phyloP scores from a whole-genome alignment of 768 basidiomycete genomes.

The Leccinum rimulosum region DNA sequence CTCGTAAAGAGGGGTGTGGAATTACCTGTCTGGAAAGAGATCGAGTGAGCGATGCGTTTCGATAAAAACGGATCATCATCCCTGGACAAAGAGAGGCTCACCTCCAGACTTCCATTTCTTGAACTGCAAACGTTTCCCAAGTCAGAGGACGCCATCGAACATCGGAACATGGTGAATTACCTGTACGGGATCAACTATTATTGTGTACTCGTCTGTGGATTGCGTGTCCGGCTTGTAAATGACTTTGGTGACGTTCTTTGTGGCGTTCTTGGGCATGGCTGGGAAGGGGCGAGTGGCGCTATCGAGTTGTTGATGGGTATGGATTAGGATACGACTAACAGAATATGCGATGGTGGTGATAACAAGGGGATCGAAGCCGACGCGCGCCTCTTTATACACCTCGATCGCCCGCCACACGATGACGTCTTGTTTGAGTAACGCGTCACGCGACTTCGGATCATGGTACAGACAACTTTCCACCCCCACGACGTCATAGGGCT shows the following conservation, averaged over 20 bases:
- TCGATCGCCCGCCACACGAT: constrained; percentile 24
- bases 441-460: constrained; percentile 31
- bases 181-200: constrained; percentile 64
- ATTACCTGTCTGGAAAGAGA: constrained; percentile 62
- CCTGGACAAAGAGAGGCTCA: constrained; percentile 32
- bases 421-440: constrained; percentile 17
- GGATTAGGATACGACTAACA: constrained; percentile 13
- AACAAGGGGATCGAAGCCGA: background rate
- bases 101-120: constrained; percentile 82
- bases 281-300: background rate
- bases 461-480: background rate
- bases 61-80: constrained; percentile 1
- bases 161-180: constrained; percentile 38
- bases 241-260: constrained; percentile 63
- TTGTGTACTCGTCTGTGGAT: constrained; percentile 68
- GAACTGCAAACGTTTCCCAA: constrained; percentile 41
- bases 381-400: constrained; percentile 25
- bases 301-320: constrained; percentile 9
- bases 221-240: constrained; percentile 77
- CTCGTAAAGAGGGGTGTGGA: background rate
- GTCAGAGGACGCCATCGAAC: constrained; percentile 6
- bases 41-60: constrained; percentile 9
- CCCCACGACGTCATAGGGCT: constrained; percentile 12
- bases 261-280: constrained; percentile 46
- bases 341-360: background rate